Evolutionary conservation across 2,329 filamentous ascomycete species (phyloP).

Genomic region (Calonectria henricotiae): DNA sequence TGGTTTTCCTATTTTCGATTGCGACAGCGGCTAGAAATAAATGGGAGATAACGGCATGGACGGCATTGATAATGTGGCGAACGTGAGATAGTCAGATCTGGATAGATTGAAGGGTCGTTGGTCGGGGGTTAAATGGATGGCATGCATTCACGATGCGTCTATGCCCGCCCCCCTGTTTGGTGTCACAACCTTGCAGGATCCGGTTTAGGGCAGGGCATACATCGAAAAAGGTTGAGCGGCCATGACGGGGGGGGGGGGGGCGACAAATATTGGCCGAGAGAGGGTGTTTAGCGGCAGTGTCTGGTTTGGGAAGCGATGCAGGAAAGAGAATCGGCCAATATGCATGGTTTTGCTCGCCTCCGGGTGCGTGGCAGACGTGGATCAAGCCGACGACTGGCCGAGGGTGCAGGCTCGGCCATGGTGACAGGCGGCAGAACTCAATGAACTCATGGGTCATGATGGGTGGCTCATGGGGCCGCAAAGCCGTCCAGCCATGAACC

Average conservation of each 20-base stretch:
- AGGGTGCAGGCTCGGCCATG: background rate
- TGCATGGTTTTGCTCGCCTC: slow-evolving; percentile 15
- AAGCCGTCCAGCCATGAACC: slow-evolving; percentile 46
- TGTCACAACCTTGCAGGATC: slow-evolving; percentile 2
- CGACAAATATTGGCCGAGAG: slow-evolving; percentile 12
- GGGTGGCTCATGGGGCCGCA: slow-evolving; percentile 43
- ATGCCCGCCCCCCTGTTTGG: slow-evolving; percentile 17
- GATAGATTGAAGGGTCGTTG: background rate
- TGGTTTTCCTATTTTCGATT: background rate
- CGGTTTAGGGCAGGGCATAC: background rate
- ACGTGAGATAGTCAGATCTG: slow-evolving; percentile 1
- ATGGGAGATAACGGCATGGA: background rate
- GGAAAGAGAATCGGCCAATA: slow-evolving; percentile 1
- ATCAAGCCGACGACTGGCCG: background rate
- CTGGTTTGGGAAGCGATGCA: background rate
- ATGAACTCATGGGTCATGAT: slow-evolving; percentile 28
- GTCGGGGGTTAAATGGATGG: slow-evolving; percentile 25
- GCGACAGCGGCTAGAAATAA: background rate
- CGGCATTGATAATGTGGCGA: background rate
- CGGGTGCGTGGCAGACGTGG: background rate
- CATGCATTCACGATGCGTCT: slow-evolving; percentile 30
- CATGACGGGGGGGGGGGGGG: background rate
- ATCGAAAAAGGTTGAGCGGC: background rate
- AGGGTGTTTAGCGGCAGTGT: background rate
- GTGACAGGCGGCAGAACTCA: slow-evolving; percentile 29